Base-by-base conservation (phyloP, 306 rosid genomes). In the Cicer chorassanicum region DNA sequence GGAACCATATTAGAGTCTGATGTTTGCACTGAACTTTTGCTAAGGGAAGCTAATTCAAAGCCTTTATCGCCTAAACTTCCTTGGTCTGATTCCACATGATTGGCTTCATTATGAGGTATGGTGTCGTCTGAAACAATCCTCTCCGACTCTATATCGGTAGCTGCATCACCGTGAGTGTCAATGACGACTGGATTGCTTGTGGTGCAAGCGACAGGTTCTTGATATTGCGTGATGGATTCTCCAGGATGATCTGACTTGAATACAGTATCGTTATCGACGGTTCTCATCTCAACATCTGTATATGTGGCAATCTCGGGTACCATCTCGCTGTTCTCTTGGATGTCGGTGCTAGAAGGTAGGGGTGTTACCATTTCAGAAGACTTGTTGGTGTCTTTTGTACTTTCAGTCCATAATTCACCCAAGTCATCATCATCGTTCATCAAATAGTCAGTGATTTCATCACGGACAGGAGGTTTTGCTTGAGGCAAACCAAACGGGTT, bases 401-500 rank as follows among this genome's bases (percentile, higher is more conserved):
- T 46, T 71, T 88, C 12, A 62, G 82, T 72, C 75, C 57, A 79
- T 38, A 87, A 51, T 42, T 42, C 73, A 69, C 60, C 60, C 86
- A 5, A 75, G 59, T 76, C 66, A 12, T 79, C 92, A 11, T 73
- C 71, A 40, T 74, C 86, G 48, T 75, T 61, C 80, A 67, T 85
- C 48, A 89, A 71, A 92, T 87, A 90, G 76, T 61, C 65, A 1
- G 79, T 67, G 65, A 53, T 87, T 4, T 74, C 80, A 11, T 84
- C 85, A 9, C 51, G 55, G 73, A 84, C 83, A 6, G 70, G 65
- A 69, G 80, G 65, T 64, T 74, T 77, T 65, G 56, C 66, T 62
- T 73, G 82, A 5, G 74, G 82, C 10, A 69, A 24, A 76, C 82
- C 87, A 74, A 71, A 84, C 15, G 80, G 68, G 65, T 67, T 72